A percentile compares a stretch with the other conserved stretches of the same genome.
phyloP scores from a whole-genome alignment of 148 eudicot genomes.

The Nyssa sinensis region DNA sequence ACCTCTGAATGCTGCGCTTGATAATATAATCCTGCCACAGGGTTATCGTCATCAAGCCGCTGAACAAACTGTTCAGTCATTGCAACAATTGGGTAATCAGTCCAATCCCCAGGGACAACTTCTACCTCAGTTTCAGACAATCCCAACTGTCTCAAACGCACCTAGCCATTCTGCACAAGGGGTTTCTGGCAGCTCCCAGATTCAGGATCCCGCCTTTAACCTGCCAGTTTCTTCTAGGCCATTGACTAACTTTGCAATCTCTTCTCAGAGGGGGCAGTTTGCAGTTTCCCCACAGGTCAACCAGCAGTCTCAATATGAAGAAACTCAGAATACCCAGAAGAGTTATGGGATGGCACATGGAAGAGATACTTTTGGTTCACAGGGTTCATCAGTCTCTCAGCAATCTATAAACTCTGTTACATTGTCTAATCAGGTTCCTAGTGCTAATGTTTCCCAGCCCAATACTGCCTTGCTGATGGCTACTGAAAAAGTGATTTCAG shows the following conservation, averaged over 20 bases:
- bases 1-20: constrained; percentile 14
- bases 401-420: constrained; percentile 35
- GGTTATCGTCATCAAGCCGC: constrained; percentile 35
- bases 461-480: constrained; percentile 28
- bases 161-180: constrained; percentile 25
- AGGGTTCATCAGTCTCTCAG: constrained; percentile 42
- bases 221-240: constrained; percentile 40
- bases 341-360: constrained; percentile 47
- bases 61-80: constrained; percentile 35
- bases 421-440: constrained; percentile 43
- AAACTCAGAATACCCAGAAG: constrained; percentile 33
- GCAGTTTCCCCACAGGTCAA: constrained; percentile 32
- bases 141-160: constrained; percentile 21
- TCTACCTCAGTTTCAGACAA: constrained; percentile 27
- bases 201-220: constrained; percentile 34
- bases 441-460: constrained; percentile 26
- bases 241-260: constrained; percentile 15
- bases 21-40: constrained; percentile 27
- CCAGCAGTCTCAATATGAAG: constrained; percentile 43
- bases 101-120: constrained; percentile 30
- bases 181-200: constrained; percentile 26
- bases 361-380: constrained; percentile 35
- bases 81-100: constrained; percentile 40
- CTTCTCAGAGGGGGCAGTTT: constrained; percentile 32
- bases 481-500: constrained; percentile 29